A percentile compares a stretch with the other conserved stretches of the same genome.
Evolutionary conservation across 768 basidiomycete genomes (phyloP).

Genomic region (Russula foetens): DNA sequence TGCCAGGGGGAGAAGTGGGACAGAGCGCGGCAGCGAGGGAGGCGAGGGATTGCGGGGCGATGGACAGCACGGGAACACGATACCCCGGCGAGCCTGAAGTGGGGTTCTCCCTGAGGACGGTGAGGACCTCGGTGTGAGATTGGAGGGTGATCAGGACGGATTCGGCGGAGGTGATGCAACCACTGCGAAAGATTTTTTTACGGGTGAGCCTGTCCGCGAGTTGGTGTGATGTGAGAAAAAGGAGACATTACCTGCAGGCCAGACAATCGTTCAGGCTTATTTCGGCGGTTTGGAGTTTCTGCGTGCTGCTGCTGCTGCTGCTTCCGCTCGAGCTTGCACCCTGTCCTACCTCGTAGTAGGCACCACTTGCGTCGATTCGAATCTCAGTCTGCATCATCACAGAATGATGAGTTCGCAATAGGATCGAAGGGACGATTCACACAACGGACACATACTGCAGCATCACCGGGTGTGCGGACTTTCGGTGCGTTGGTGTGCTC

Average conservation of each 20-base stretch:
- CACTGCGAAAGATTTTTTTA: slow-evolving; percentile 42
- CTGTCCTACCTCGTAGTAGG: slow-evolving; percentile 74
- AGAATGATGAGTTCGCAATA: slow-evolving; percentile 18
- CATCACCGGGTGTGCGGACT: slow-evolving; percentile 32
- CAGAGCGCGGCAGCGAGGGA: slow-evolving; percentile 63
- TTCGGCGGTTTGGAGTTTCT: slow-evolving; percentile 86
- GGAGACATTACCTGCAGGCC: slow-evolving; percentile 77
- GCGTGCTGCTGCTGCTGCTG: slow-evolving; percentile 25
- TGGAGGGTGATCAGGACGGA: slow-evolving; percentile 94
- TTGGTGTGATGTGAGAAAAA: neutral
- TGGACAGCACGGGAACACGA: slow-evolving; percentile 68
- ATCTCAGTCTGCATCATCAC: slow-evolving; percentile 76
- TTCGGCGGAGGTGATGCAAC: slow-evolving; percentile 98
- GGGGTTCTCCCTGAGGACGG: slow-evolving; percentile 58
- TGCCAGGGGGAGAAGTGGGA: slow-evolving; percentile 31
- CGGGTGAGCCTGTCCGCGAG: neutral
- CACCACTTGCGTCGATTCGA: slow-evolving; percentile 71
- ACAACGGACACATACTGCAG: slow-evolving; percentile 30
- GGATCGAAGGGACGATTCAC: neutral
- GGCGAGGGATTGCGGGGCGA: slow-evolving; percentile 82
- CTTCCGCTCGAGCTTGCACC: slow-evolving; percentile 15
- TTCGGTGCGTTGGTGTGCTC: slow-evolving; percentile 39
- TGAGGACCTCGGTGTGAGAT: slow-evolving; percentile 87
- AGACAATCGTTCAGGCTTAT: slow-evolving; percentile 96
- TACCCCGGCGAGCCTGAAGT: slow-evolving; percentile 30